These are phyloP conservation scores for Vararia minispora DNA, from an alignment of 768 basidiomycete genomes.

Conservation along the genomic window DNA sequence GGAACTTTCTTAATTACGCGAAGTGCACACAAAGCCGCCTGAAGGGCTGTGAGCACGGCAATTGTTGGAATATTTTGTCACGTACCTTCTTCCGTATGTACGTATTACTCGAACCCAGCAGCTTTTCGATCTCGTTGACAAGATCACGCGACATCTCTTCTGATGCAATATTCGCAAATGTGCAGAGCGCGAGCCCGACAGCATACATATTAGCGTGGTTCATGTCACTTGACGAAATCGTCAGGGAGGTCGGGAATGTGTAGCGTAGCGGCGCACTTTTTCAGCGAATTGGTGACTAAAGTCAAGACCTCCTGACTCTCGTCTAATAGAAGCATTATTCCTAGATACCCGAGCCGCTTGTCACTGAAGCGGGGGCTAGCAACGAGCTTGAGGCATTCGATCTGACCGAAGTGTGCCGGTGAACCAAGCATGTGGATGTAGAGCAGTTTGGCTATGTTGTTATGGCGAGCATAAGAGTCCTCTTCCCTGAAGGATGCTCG, in stretches of 20 bases:
- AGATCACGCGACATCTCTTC: constrained; percentile 99
- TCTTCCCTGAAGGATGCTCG: constrained; percentile 96
- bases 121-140: constrained; percentile 94
- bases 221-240: constrained; percentile 65
- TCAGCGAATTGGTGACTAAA: constrained; percentile 93
- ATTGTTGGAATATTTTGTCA: neutral
- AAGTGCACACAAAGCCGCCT: constrained; percentile 94
- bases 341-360: constrained; percentile 92
- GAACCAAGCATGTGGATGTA: constrained; percentile 99
- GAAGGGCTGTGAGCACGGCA: neutral
- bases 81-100: constrained; percentile 97
- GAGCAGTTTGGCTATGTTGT: constrained; percentile 95
- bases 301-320: constrained; percentile 98
- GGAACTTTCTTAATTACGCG: constrained; percentile 94
- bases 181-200: constrained; percentile 92
- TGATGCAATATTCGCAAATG: constrained; percentile 97
- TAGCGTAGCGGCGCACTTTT: constrained; percentile 57
- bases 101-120: constrained; percentile 93
- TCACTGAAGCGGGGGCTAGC: constrained; percentile 93
- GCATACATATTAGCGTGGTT: constrained; percentile 99
- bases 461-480: constrained; percentile 88
- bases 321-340: constrained; percentile 94
- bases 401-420: constrained; percentile 98
- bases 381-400: constrained; percentile 91
- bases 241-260: constrained; percentile 5